These are phyloP conservation scores for Rhynchospora breviuscula DNA, from an alignment of 176 grass and related monocot species.

Conservation along the genomic window DNA sequence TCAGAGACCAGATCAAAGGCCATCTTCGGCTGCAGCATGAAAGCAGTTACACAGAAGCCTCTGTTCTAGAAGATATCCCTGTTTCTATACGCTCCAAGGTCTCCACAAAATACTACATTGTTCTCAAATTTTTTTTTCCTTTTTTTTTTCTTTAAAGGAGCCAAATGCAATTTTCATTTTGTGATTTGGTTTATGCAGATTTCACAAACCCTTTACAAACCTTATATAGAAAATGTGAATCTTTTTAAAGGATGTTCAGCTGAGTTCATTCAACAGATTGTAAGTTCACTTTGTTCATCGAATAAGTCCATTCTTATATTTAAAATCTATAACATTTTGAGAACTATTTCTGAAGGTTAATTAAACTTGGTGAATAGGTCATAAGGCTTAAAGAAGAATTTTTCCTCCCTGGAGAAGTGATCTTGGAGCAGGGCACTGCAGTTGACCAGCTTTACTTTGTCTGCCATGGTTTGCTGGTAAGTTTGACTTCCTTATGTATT, in stretches of 20 bases:
- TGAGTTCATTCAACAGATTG: slow-evolving; percentile 98
- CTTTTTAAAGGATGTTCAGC: slow-evolving; percentile 87
- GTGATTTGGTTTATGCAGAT: slow-evolving; percentile 40
- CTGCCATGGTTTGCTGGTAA: slow-evolving; percentile 71
- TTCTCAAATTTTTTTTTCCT: slow-evolving; percentile 2
- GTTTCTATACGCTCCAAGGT: slow-evolving; percentile 94
- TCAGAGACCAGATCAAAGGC: slow-evolving; percentile 85
- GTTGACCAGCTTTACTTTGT: slow-evolving; percentile 96
- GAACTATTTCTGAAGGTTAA: background rate
- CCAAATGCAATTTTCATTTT: slow-evolving; percentile 18
- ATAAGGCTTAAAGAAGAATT: slow-evolving; percentile 92
- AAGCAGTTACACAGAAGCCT: slow-evolving; percentile 87
- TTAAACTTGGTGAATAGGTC: slow-evolving; percentile 37
- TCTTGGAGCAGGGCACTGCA: slow-evolving; percentile 83
- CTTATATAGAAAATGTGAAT: slow-evolving; percentile 60
- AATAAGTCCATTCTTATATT: background rate
- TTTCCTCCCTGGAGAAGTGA: slow-evolving; percentile 85
- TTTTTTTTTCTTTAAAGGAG: background rate
- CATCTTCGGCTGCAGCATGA: slow-evolving; percentile 90
- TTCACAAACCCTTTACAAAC: slow-evolving; percentile 84
- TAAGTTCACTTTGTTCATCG: slow-evolving; percentile 28
- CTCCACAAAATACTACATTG: background rate
- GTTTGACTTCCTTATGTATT: slow-evolving; percentile 12
- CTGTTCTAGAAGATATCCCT: slow-evolving; percentile 85
- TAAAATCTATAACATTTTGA: background rate